These are phyloP conservation scores for Colletotrichum godetiae DNA, from an alignment of 2,329 filamentous ascomycete genomes.

Conservation along the genomic window DNA sequence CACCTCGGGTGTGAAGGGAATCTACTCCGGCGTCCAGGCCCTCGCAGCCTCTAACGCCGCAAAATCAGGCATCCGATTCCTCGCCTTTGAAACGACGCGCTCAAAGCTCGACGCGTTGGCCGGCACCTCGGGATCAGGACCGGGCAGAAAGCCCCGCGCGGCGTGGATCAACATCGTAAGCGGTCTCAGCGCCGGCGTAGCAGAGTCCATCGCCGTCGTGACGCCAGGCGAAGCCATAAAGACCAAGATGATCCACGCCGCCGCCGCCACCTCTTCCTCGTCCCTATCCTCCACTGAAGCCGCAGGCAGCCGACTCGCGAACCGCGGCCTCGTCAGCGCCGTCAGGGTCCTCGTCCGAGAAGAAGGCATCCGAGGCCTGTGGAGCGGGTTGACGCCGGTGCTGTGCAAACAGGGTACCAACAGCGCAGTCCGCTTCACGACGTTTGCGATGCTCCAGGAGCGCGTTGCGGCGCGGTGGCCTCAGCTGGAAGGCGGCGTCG, in stretches of 20 bases:
- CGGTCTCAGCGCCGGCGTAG: constrained; percentile 20
- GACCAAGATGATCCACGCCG: constrained; percentile 17
- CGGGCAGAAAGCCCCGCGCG: not conserved
- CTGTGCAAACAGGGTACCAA: constrained; percentile 17
- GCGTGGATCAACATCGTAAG: constrained; percentile 25
- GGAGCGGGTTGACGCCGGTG: constrained; percentile 9
- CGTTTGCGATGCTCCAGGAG: constrained; percentile 18
- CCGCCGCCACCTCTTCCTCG: not conserved
- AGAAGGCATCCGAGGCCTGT: constrained; percentile 13
- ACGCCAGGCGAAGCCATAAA: constrained; percentile 22
- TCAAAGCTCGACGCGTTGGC: not conserved
- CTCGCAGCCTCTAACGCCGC: constrained; percentile 19
- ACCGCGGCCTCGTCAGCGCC: not conserved
- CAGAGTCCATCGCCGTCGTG: constrained; percentile 3
- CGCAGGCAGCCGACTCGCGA: not conserved
- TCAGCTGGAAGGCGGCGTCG: not conserved
- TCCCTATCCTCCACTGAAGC: not conserved
- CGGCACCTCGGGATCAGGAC: not conserved
- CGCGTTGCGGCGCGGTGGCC: constrained; percentile 10
- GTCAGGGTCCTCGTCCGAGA: constrained; percentile 3
- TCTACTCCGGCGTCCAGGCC: constrained; percentile 10
- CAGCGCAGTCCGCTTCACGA: constrained; percentile 28
- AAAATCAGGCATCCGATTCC: not conserved
- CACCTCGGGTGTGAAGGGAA: not conserved
- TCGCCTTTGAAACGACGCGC: constrained; percentile 18